phyloP scores from a whole-genome alignment of 805 yeast genomes.

The Komagataella phaffii region DNA sequence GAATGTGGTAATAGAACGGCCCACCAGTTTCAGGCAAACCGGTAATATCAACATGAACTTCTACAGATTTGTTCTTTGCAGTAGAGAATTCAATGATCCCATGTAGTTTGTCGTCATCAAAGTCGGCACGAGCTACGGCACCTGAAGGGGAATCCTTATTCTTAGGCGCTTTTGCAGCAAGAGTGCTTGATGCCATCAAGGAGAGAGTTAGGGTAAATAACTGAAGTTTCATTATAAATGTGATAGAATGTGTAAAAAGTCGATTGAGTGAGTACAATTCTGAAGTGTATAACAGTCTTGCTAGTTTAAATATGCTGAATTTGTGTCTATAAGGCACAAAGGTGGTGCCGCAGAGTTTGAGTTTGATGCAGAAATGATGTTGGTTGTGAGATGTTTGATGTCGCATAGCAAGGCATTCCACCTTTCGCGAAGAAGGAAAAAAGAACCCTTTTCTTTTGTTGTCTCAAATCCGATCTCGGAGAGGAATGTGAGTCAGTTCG shows the following conservation, averaged over 20 bases:
- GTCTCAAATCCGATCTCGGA: not conserved
- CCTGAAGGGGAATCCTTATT: constrained; percentile 33
- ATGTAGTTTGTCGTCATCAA: constrained; percentile 27
- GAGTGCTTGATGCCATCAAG: constrained; percentile 1
- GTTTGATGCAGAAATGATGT: not conserved
- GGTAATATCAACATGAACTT: constrained; percentile 58
- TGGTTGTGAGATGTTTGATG: not conserved
- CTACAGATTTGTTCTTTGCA: constrained; percentile 43
- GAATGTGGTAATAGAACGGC: constrained; percentile 59
- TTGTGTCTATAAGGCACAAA: not conserved
- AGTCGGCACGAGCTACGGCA: constrained; percentile 43
- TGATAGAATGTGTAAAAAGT: not conserved
- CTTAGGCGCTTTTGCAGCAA: constrained; percentile 35
- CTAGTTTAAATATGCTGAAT: not conserved
- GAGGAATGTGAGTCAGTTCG: not conserved
- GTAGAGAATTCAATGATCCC: constrained; percentile 45
- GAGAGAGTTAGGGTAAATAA: not conserved
- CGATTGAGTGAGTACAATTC: not conserved
- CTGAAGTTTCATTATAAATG: not conserved
- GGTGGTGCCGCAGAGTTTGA: not conserved
- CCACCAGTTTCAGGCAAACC: constrained; percentile 58
- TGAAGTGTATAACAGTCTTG: not conserved
- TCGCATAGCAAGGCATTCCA: not conserved
- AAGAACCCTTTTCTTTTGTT: not conserved
- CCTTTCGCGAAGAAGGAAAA: not conserved